Evolutionary conservation across 345 rosid genomes (phyloP), one percentile per base, ranked within the genome.

Genomic region (Salix arbutifolia): DNA sequence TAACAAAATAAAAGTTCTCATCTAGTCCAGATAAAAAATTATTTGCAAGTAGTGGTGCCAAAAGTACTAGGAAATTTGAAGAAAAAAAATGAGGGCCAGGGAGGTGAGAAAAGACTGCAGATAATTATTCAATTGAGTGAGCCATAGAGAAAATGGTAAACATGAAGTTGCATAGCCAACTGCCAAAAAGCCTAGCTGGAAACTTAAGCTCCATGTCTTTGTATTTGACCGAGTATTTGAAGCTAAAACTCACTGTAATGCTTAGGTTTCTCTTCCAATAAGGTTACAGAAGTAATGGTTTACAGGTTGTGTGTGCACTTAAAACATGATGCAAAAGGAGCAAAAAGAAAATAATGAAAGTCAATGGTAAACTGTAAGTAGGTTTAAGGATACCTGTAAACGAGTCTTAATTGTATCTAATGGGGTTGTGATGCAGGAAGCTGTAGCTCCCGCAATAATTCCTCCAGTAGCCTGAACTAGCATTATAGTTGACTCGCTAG

Each of bases 321-420:
- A 58, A 58, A 58, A 9, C 60, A 53, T 53, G 37, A 65, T 31
- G 37, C 38, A 65, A 16, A 18, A 65, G 9, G 10, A 65, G 33
- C 9, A 65, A 12, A 60, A 7, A 60, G 19, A 76, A 53, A 19
- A 40, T 5, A 65, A 8, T 35, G 13, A 60, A 40, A 62, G 42
- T 73, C 14, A 53, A 56, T 56, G 40, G 17, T 58, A 50, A 53
- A 79, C 42, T 40, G 70, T 77, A 76, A 67, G 52, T 35, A 74
- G 58, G 73, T 74, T 21, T 18, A 82, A 69, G 69, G 64, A 66
- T 85, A 95, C 99, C 96, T 96, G 98, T 64, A 96, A 82, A 61
- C 98, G 98, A 30, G 98, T 96, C 88, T 96, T 96, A 77, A 96
- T 88, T 35, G 97, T 96, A 86, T 96, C 99, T 84, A 96, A 76